Percentiles rank a stretch among this genome's conserved stretches.
Conservation (phyloP, 1,284 basidiomycete species). For the Ceratobasidium sp. region DNA sequence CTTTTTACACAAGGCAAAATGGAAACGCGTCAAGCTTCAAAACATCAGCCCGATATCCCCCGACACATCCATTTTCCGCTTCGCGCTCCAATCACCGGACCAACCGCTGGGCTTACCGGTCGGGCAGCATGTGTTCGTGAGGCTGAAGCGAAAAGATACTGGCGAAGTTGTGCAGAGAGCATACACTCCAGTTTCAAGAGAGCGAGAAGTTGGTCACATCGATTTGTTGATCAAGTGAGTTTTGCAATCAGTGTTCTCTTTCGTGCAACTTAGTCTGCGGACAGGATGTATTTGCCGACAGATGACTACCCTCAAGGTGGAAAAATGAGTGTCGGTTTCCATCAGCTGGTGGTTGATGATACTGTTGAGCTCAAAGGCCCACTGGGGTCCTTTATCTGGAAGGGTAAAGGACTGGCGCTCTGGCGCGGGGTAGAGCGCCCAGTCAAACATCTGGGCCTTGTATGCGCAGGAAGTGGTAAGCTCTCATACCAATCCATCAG, state of each 20-base stretch:
- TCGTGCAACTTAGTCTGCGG: neutral
- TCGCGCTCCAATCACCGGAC: slow-evolving; percentile 56
- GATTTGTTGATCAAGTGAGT: slow-evolving; percentile 65
- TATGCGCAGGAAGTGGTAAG: slow-evolving; percentile 65
- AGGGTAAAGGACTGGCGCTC: slow-evolving; percentile 54
- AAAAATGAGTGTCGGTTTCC: slow-evolving; percentile 64
- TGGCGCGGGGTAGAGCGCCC: slow-evolving; percentile 54
- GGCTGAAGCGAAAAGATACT: slow-evolving; percentile 55
- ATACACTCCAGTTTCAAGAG: slow-evolving; percentile 66
- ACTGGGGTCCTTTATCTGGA: slow-evolving; percentile 65
- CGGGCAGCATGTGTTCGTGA: slow-evolving; percentile 69
- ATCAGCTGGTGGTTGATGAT: slow-evolving; percentile 60
- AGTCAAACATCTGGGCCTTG: slow-evolving; percentile 61
- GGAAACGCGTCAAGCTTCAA: slow-evolving; percentile 61
- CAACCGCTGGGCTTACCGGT: slow-evolving; percentile 65
- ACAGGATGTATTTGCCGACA: slow-evolving; percentile 58
- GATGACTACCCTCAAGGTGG: slow-evolving; percentile 58
- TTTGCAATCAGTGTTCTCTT: neutral
- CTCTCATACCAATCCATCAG: neutral
- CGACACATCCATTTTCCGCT: slow-evolving; percentile 63
- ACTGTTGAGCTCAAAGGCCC: slow-evolving; percentile 70
- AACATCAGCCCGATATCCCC: slow-evolving; percentile 56
- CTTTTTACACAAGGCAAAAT: slow-evolving; percentile 61
- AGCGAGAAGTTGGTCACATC: slow-evolving; percentile 57
- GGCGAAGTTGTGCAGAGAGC: slow-evolving; percentile 64